Evolutionary conservation across 805 yeast genomes (phyloP).

Genomic region (Kuraishia molischiana): DNA sequence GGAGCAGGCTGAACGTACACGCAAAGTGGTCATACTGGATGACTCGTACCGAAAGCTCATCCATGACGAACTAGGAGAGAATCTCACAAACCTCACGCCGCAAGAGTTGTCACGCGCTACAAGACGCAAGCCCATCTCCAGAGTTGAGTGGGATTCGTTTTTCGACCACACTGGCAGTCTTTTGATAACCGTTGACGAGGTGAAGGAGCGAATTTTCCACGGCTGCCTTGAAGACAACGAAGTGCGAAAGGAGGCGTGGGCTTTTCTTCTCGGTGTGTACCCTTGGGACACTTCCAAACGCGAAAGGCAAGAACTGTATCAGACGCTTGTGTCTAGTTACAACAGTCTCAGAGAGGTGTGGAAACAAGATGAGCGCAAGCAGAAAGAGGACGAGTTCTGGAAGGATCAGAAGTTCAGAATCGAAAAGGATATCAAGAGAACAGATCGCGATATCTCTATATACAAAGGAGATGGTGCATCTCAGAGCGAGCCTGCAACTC

Average conservation of each 20-base stretch:
- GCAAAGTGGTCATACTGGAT: constrained; percentile 43
- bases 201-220: constrained; percentile 78
- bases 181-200: constrained; percentile 63
- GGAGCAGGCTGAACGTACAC: constrained; percentile 70
- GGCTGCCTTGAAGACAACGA: constrained; percentile 60
- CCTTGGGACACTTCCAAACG: constrained; percentile 79
- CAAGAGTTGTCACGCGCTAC: constrained; percentile 52
- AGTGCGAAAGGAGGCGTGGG: constrained; percentile 74
- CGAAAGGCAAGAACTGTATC: constrained; percentile 53
- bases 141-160: constrained; percentile 74
- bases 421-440: constrained; percentile 87
- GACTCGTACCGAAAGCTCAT: constrained; percentile 47
- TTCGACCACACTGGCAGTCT: constrained; percentile 77
- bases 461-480: constrained; percentile 35
- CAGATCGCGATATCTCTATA: constrained; percentile 69
- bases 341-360: constrained; percentile 57
- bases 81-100: constrained; percentile 39
- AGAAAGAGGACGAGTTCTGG: constrained; percentile 60
- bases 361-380: constrained; percentile 47
- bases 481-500: constrained; percentile 25
- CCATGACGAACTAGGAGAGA: constrained; percentile 50
- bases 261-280: constrained; percentile 69
- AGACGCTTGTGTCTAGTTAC: constrained; percentile 43
- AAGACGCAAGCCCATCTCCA: constrained; percentile 56
- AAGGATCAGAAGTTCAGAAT: constrained; percentile 83